A percentile compares a stretch with the other conserved stretches of the same genome.
phyloP scores from a whole-genome alignment of 208 protist genomes.

The Crithidia acanthocephali region DNA sequence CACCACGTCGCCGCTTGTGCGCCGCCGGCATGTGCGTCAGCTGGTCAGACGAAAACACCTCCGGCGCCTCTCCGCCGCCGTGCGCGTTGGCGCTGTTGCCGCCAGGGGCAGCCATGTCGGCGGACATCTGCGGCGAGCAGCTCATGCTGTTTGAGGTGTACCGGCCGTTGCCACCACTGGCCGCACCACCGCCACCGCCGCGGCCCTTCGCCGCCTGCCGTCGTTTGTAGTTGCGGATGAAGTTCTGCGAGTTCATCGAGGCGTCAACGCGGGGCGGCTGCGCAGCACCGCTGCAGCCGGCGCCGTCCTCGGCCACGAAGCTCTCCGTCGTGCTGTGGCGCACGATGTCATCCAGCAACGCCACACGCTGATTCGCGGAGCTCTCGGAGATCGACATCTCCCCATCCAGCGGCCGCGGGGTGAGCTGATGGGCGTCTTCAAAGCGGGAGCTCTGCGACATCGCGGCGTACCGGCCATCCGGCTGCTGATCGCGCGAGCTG shows the following conservation, averaged over 20 bases:
- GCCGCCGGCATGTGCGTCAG: not conserved
- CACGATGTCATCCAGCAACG: constrained; percentile 25
- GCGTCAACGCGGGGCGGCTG: constrained; percentile 26
- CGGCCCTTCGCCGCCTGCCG: not conserved
- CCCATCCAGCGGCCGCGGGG: not conserved
- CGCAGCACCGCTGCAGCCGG: not conserved
- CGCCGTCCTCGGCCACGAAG: constrained; percentile 9
- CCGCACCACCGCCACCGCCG: not conserved
- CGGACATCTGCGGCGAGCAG: constrained; percentile 13
- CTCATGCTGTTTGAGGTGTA: constrained; percentile 23
- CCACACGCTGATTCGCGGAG: not conserved
- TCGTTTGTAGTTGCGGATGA: constrained; percentile 12
- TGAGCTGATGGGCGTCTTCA: constrained; percentile 17
- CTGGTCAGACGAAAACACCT: constrained; percentile 29
- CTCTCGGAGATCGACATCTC: not conserved
- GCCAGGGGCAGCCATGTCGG: not conserved
- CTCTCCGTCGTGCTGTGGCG: constrained; percentile 30
- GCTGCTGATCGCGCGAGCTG: constrained; percentile 11
- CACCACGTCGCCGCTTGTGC: constrained; percentile 3
- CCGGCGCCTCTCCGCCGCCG: not conserved
- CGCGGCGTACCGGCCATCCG: constrained; percentile 11
- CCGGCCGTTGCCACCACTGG: constrained; percentile 5
- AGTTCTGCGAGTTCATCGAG: constrained; percentile 34
- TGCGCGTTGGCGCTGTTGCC: not conserved
- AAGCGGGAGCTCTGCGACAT: constrained; percentile 25